phyloP scores from a whole-genome alignment of 345 rosid genomes.

The Arabidopsis arenosa region DNA sequence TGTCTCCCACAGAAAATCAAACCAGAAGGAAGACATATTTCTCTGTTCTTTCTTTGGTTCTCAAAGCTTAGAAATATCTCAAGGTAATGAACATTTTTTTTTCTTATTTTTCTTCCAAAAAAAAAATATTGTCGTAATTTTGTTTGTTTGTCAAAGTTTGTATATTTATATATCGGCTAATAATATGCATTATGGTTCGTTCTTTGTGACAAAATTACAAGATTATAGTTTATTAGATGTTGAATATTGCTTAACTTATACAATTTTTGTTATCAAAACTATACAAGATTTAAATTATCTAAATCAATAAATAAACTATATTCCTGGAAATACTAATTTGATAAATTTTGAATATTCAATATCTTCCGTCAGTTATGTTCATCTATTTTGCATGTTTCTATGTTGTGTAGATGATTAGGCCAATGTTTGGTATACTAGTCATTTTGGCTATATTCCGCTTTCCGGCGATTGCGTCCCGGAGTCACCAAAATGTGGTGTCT shows the following conservation, averaged over 20 bases:
- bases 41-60: constrained; percentile 10
- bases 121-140: neutral
- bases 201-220: neutral
- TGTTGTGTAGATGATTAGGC: constrained; percentile 41
- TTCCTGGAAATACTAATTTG: neutral
- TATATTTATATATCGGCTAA: neutral
- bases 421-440: constrained; percentile 19
- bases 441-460: constrained; percentile 36
- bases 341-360: neutral
- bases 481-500: neutral
- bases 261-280: neutral
- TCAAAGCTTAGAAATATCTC: neutral
- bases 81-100: neutral
- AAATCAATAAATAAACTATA: neutral
- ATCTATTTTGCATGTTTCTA: constrained; percentile 5
- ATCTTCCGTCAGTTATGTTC: neutral
- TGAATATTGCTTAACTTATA: constrained; percentile 10
- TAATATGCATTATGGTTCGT: neutral
- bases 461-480: constrained; percentile 29
- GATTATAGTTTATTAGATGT: neutral
- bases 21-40: constrained; percentile 6
- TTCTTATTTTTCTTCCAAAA: neutral
- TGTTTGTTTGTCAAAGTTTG: constrained; percentile 8
- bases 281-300: constrained; percentile 14
- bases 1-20: neutral